Evolutionary conservation across 2,329 filamentous ascomycete genomes (phyloP).

Genomic region (Gnomoniopsis sp.): DNA sequence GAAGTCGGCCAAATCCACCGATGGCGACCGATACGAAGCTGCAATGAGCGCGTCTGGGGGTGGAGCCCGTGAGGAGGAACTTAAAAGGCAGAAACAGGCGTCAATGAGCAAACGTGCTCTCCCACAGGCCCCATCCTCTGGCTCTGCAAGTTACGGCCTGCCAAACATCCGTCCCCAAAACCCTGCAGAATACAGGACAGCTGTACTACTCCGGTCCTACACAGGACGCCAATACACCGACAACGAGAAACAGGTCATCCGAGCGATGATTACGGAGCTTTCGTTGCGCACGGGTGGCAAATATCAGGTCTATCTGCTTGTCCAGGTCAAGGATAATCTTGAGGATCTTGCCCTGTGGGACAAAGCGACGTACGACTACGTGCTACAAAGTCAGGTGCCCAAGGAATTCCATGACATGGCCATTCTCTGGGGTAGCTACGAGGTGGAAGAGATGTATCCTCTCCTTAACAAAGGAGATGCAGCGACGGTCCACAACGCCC

Average conservation of each 20-base stretch:
- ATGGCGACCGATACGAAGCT: slow-evolving; percentile 42
- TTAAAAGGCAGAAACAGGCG: slow-evolving; percentile 16
- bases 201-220: slow-evolving; percentile 73
- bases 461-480: slow-evolving; percentile 56
- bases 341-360: slow-evolving; percentile 55
- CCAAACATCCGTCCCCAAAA: slow-evolving; percentile 10
- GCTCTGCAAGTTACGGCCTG: not conserved
- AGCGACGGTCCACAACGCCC: slow-evolving; percentile 54
- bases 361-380: slow-evolving; percentile 53
- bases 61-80: slow-evolving; percentile 11
- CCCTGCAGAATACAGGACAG: slow-evolving; percentile 55
- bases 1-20: slow-evolving; percentile 21
- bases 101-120: not conserved
- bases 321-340: slow-evolving; percentile 66
- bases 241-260: slow-evolving; percentile 75
- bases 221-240: slow-evolving; percentile 72
- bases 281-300: slow-evolving; percentile 73
- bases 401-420: slow-evolving; percentile 61
- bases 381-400: slow-evolving; percentile 44
- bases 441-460: slow-evolving; percentile 75
- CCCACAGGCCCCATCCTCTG: not conserved
- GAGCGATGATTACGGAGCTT: slow-evolving; percentile 75
- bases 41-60: slow-evolving; percentile 22
- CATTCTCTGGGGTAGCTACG: slow-evolving; percentile 69
- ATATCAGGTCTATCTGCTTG: slow-evolving; percentile 75